Conservation (phyloP, 768 basidiomycete genomes). For the Chalciporus piperatus region DNA sequence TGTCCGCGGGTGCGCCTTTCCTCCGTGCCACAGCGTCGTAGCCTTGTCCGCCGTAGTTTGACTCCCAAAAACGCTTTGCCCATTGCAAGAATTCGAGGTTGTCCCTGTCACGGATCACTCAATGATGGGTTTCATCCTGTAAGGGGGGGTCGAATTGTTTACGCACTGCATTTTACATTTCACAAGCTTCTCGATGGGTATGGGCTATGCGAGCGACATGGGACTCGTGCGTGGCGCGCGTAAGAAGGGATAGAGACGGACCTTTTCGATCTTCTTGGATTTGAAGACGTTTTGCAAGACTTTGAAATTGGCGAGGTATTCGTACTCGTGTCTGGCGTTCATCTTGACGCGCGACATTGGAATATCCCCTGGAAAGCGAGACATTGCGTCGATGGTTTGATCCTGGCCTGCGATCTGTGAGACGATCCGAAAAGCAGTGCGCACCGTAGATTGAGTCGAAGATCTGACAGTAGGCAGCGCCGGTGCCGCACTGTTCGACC, state of each 20-base stretch:
- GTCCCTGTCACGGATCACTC: constrained; percentile 51
- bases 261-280: constrained; percentile 92
- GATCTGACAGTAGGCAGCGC: constrained; percentile 93
- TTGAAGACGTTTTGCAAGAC: constrained; percentile 93
- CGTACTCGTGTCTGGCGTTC: constrained; percentile 94
- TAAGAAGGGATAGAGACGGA: constrained; percentile 27
- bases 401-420: constrained; percentile 18
- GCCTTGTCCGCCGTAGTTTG: constrained; percentile 80
- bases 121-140: constrained; percentile 14
- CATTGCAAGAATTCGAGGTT: constrained; percentile 99
- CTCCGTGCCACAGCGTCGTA: constrained; percentile 86
- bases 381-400: constrained; percentile 8
- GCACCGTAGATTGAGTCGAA: constrained; percentile 91
- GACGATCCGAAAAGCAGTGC: constrained; percentile 26
- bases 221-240: constrained; percentile 1
- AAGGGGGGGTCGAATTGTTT: not conserved
- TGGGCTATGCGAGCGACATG: constrained; percentile 55
- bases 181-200: constrained; percentile 89
- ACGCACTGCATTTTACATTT: constrained; percentile 99
- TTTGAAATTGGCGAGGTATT: constrained; percentile 94
- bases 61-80: constrained; percentile 95
- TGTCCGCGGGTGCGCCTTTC: constrained; percentile 71
- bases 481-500: constrained; percentile 87
- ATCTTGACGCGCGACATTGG: constrained; percentile 94
- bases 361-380: constrained; percentile 62